These are phyloP conservation scores for Ilyonectria destructans DNA, from an alignment of 2,329 filamentous ascomycete species.

Conservation along the genomic window DNA sequence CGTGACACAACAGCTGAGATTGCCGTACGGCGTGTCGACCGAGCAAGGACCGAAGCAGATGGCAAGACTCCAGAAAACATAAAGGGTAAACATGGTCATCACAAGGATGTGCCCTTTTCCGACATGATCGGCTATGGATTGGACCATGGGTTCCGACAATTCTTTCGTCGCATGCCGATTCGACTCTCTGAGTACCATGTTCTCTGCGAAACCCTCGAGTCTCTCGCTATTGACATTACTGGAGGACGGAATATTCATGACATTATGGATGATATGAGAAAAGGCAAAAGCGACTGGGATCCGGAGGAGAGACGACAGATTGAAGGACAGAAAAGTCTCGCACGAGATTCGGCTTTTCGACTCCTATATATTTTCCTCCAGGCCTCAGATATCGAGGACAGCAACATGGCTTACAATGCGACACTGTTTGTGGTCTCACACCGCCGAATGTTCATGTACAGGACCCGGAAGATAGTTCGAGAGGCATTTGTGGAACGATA, in stretches of 20 bases:
- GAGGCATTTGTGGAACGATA: too few relatives aligned
- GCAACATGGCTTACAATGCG: constrained; percentile 5
- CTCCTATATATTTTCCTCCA: constrained; percentile 14
- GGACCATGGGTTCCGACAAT: constrained; percentile 13
- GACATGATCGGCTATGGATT: constrained; percentile 6
- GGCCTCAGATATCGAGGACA: background rate
- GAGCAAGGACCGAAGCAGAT: too few relatives aligned
- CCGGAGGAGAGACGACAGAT: background rate
- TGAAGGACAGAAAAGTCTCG: constrained; percentile 16
- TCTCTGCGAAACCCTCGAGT: constrained; percentile 15
- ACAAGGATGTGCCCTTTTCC: background rate
- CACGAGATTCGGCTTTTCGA: constrained; percentile 19
- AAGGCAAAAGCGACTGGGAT: constrained; percentile 19
- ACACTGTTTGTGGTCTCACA: constrained; percentile 7
- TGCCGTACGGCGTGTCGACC: too few relatives aligned
- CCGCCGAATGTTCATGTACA: constrained; percentile 7
- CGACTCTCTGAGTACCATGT: constrained; percentile 1
- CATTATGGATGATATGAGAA: constrained; percentile 11
- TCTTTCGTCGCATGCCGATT: constrained; percentile 19
- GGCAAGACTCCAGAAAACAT: background rate
- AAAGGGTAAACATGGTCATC: background rate
- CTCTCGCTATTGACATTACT: constrained; percentile 10
- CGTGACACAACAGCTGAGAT: background rate
- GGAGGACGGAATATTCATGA: constrained; percentile 3
- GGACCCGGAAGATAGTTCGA: background rate